A percentile compares a stretch with the other conserved stretches of the same genome.
Evolutionary conservation across 2,329 filamentous ascomycete genomes (phyloP).

Genomic region (Neofusicoccum laricinum): DNA sequence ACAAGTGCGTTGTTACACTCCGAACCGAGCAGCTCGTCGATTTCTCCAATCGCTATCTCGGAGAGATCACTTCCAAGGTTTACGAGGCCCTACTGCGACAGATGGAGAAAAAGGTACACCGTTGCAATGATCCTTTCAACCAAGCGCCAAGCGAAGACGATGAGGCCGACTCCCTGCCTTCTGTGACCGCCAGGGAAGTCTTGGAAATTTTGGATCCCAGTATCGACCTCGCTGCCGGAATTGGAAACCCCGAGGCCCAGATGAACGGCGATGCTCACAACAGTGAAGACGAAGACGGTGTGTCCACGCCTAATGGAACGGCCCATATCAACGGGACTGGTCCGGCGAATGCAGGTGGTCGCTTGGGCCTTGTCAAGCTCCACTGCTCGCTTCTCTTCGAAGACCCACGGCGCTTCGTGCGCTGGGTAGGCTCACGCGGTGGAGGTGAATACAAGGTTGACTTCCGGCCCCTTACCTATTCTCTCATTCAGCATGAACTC

Average conservation of each 20-base stretch:
- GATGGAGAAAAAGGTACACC: slow-evolving; percentile 65
- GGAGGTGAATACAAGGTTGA: slow-evolving; percentile 80
- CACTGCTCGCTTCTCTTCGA: slow-evolving; percentile 72
- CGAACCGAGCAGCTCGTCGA: slow-evolving; percentile 74
- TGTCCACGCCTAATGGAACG: slow-evolving; percentile 8
- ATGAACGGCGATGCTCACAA: slow-evolving; percentile 27
- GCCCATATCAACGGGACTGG: neutral
- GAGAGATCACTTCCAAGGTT: slow-evolving; percentile 71
- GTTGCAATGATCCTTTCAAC: slow-evolving; percentile 60
- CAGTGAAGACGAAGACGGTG: slow-evolving; percentile 34
- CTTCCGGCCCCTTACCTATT: slow-evolving; percentile 68
- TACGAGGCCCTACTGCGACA: slow-evolving; percentile 71
- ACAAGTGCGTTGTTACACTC: slow-evolving; percentile 78
- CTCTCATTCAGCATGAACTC: slow-evolving; percentile 72
- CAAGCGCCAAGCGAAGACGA: slow-evolving; percentile 39
- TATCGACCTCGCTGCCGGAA: slow-evolving; percentile 39
- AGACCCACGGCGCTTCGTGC: slow-evolving; percentile 66
- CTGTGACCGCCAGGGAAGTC: slow-evolving; percentile 41
- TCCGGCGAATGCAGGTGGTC: slow-evolving; percentile 20
- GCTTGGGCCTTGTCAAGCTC: slow-evolving; percentile 53
- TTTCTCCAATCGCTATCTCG: slow-evolving; percentile 68
- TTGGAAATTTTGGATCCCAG: slow-evolving; percentile 39
- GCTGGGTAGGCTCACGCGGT: slow-evolving; percentile 61
- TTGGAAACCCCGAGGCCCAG: slow-evolving; percentile 21
- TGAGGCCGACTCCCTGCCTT: slow-evolving; percentile 31